Base-by-base conservation (phyloP, 2,329 filamentous ascomycete species). In the Aspergillus piperis region DNA sequence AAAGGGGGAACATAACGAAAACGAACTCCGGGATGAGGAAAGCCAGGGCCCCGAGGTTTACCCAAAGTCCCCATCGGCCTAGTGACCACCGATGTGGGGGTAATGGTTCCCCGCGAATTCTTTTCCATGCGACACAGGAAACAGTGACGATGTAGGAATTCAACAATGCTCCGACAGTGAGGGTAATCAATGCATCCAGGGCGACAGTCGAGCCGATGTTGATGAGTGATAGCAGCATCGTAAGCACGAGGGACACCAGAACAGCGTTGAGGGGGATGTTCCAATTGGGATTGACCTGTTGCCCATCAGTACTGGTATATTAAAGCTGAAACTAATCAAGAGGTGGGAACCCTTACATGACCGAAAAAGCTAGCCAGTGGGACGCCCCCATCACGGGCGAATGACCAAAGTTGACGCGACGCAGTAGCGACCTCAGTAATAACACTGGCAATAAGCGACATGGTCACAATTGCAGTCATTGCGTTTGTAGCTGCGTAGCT, bases 181-280 rank as follows among this genome's bases (percentile, higher is more conserved):
- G 75, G 1, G 81, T 84, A n/a, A 82, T 77, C 62, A 85, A 79
- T 58, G 80, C 82, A 65, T 84, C 82, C 70, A 85, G 83, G 4
- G 82, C 83, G 6, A 78, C 76, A 2, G 76, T 71, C n/a, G 78
- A 83, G 41, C 80, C 82, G 58, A 84, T 79, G 70, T 82, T 83
- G 73, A 84, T 83, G 57, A 83, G 72, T 8, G 76, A 78, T 13
- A 77, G 72, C 8, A 82, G 68, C 8, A 73, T 67, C 32, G 70
- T 69, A 52, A 77, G 70, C n/a, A 68, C 63, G 3, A 71, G 68
- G 13, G 71, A 75, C 17, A 71, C 60, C 65, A 64, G 56, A n/a
- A 64, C 61, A n/a, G 51, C 47, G 27, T 77, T 70, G 3, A 80
- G 68, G 59, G 76, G 77, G 38, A 80, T 67, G 82, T 75, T 58